Base-by-base conservation (phyloP, 1,284 basidiomycete species). In the Anthracocystis setariae region DNA sequence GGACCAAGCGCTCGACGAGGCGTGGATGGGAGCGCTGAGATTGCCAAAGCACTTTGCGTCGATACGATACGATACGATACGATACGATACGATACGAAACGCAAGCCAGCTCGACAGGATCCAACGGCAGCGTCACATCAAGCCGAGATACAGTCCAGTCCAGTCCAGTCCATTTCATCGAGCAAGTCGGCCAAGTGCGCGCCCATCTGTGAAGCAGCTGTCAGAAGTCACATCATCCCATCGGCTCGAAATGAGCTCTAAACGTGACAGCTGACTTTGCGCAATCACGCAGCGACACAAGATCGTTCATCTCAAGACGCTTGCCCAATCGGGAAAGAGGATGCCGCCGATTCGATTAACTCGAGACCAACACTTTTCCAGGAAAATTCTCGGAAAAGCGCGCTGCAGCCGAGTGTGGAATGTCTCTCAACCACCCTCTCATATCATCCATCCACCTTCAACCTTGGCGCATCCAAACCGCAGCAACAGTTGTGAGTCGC, bases 341-440 rank as follows among this genome's bases (percentile, higher is more conserved):
- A n/a, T n/a, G n/a, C n/a, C 29, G n/a, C 50, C 50, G 50, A 52
- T 52, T 12, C 29, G 42, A 17, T 29, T 29, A 27, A 12, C 24
- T 45, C 15, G 49, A 51, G 40, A 51, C 33, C 35, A 37, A 54
- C 51, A 45, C 43, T 46, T 45, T 42, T 33, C n/a, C n/a, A n/a
- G n/a, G n/a, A 10, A 35, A 21, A 27, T 1, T 23, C 20, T 21
- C 29, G 15, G 9, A 42, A 20, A 42, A 42, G 2, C 9, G 40
- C 21, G 46, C 46, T 46, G 46, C 46, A 46, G 46, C 33, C 10
- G 40, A 42, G 21, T 17, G 52, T 54, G 52, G 52, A 54, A 29
- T 44, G 24, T 54, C 52, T 15, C 20, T 54, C 52, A 54, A 54
- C 52, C 32, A 48, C 10, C 33, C 32, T 21, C 38, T n/a, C 52